These are phyloP conservation scores for Circinella umbellata DNA, from an alignment of 371 early-diverging fungal species.

Conservation along the genomic window DNA sequence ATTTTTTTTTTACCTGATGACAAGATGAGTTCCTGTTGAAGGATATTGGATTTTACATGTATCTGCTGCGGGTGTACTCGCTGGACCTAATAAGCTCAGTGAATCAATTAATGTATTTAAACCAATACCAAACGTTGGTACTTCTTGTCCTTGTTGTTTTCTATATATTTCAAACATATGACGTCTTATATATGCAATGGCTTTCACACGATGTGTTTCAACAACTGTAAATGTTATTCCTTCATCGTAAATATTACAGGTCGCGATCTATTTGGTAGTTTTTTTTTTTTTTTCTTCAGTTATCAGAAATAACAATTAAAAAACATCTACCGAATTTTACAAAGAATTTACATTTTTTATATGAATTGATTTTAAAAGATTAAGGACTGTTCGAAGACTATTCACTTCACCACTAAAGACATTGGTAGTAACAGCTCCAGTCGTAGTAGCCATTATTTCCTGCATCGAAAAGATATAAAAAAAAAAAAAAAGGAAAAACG, in stretches of 20 bases:
- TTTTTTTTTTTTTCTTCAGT: too few species aligned
- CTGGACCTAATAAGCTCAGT: slow-evolving; percentile 26
- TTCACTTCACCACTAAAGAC: slow-evolving; percentile 4
- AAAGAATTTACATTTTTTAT: slow-evolving; percentile 4
- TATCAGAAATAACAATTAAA: too few species aligned
- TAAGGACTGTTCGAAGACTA: neutral
- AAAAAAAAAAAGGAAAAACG: too few species aligned
- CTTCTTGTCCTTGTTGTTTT: slow-evolving; percentile 15
- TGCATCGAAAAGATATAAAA: neutral
- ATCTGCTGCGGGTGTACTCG: slow-evolving; percentile 14
- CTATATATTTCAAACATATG: slow-evolving; percentile 34
- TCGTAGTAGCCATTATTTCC: neutral
- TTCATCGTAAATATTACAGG: slow-evolving; percentile 38
- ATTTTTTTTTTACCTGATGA: slow-evolving; percentile 24
- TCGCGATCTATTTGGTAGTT: slow-evolving; percentile 23
- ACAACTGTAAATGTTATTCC: slow-evolving; percentile 42
- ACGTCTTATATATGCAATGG: slow-evolving; percentile 37
- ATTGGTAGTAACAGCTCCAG: neutral
- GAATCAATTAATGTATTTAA: slow-evolving; percentile 34
- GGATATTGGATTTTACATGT: slow-evolving; percentile 41
- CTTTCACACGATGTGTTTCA: slow-evolving; percentile 34
- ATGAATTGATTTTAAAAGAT: slow-evolving; percentile 1
- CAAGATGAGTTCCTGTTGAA: slow-evolving; percentile 29
- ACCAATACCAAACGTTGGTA: slow-evolving; percentile 35
- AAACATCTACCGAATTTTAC: neutral